These are phyloP conservation scores for Debaryomyces subglobosus DNA, from an alignment of 1,139 yeast species.

Conservation along the genomic window DNA sequence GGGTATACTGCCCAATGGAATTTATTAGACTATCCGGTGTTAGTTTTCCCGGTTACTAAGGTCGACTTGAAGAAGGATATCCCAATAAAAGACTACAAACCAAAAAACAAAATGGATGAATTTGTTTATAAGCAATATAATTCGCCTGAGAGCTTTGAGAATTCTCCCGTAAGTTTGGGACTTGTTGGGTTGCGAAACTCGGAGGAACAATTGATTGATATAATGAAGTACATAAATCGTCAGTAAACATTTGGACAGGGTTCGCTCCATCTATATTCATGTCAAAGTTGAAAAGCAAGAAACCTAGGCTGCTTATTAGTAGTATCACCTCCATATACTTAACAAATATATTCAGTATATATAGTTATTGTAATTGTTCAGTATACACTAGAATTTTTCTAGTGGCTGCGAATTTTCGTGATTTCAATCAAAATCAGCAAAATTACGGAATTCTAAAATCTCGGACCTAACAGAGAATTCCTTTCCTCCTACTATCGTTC, in stretches of 20 bases:
- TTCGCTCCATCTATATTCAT: too few relatives aligned
- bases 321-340: neutral
- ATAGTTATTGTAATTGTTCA: neutral
- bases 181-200: conserved; percentile 53
- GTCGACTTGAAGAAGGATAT: conserved; percentile 13
- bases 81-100: conserved; percentile 2
- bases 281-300: too few relatives aligned
- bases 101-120: conserved; percentile 10
- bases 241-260: neutral
- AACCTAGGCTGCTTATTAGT: neutral
- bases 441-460: neutral
- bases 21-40: conserved; percentile 25
- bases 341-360: neutral
- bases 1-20: conserved; percentile 27
- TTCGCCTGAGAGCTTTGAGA: conserved; percentile 43
- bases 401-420: neutral
- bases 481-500: neutral
- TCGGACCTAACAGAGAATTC: neutral
- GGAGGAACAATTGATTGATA: conserved; percentile 57
- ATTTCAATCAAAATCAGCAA: neutral
- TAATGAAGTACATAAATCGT: neutral
- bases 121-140: conserved; percentile 17
- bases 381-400: neutral
- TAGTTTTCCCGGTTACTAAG: conserved; percentile 24
- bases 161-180: conserved; percentile 58